Evolutionary conservation across 169 alveolate genomes (phyloP), one percentile per base, ranked within the genome.

Genomic region (Cryptosporidium xiaoi): DNA sequence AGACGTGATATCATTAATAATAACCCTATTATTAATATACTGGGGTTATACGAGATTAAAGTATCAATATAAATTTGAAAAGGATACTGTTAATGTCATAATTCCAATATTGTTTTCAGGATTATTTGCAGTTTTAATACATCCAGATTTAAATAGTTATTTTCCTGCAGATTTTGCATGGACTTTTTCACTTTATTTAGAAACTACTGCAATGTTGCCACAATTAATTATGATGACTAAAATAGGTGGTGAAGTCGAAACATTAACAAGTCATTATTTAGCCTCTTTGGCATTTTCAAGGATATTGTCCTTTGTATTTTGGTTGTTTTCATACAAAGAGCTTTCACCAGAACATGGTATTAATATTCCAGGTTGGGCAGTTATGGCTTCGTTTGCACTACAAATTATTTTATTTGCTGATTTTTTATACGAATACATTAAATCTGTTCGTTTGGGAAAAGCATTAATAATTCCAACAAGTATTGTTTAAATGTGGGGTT

Each of bases 161-260:
- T 56, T 90, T 40, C 90, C 90, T 44, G 90, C 90, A 48, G 94
- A 93, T 71, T 84, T 91, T 29, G 84, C 91, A 4, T 93, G 95
- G 95, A 90, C 93, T 58, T 91, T 91, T 82, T 90, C 93, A 16
- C 68, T 93, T 53, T 93, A 93, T 62, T 69, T 93, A 82, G 94
- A 93, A 84, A 83, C 94, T 60, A 62, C 90, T 27, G 93, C 94
- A 2, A 85, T 91, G 83, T 77, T 91, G 64, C 94, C 95, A 20
- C 90, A 93, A 69, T 90, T 91, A 48, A 83, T 89, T 50, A 60
- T 93, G 51, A 90, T 93, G 71, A 71, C 92, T n/a, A 84, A 90
- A 82, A 83, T 90, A 84, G 93, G 91, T 53, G 94, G 94, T 33
- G 92, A 90, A 83, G 93, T 93, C 56, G 94, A 93, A 82, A 68